Evolutionary conservation across 2,329 filamentous ascomycete genomes (phyloP).

Genomic region (Calonectria pteridis): DNA sequence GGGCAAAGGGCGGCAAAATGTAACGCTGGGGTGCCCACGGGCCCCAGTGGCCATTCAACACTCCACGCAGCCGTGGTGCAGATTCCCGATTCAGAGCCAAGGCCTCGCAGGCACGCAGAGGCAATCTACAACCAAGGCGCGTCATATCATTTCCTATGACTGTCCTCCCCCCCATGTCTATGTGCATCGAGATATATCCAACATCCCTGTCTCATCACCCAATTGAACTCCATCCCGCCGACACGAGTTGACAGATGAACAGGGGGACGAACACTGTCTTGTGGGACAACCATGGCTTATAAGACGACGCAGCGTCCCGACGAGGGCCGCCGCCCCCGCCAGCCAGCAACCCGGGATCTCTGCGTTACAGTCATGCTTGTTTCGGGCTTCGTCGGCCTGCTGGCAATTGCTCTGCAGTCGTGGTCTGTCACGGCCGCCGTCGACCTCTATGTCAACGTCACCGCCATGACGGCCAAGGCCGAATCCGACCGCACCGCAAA

Average conservation of each 20-base stretch:
- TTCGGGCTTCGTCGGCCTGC: slow-evolving; percentile 35
- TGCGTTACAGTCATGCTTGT: slow-evolving; percentile 35
- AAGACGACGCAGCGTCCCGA: slow-evolving; percentile 12
- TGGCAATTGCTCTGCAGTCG: slow-evolving; percentile 35
- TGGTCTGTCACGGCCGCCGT: slow-evolving; percentile 34
- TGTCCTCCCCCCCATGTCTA: background rate
- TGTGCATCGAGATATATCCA: background rate
- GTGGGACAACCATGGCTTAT: slow-evolving; percentile 25
- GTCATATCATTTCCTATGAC: background rate
- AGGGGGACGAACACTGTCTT: slow-evolving; percentile 7
- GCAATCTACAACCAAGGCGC: slow-evolving; percentile 7
- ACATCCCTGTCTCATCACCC: slow-evolving; percentile 10
- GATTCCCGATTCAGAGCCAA: background rate
- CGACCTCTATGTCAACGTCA: slow-evolving; percentile 46
- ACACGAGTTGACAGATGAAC: slow-evolving; percentile 26
- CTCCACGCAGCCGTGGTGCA: slow-evolving; percentile 26
- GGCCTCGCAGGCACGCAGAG: background rate
- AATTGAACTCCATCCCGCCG: slow-evolving; percentile 9
- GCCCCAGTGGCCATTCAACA: slow-evolving; percentile 34
- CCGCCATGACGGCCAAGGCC: slow-evolving; percentile 50
- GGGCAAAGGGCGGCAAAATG: slow-evolving; percentile 3
- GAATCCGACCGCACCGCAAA: slow-evolving; percentile 57
- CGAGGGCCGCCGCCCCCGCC: background rate
- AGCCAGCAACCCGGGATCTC: slow-evolving; percentile 12
- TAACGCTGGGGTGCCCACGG: background rate